Conservation (phyloP, 176 grass and related monocot species). For the Dactylis glomerata region DNA sequence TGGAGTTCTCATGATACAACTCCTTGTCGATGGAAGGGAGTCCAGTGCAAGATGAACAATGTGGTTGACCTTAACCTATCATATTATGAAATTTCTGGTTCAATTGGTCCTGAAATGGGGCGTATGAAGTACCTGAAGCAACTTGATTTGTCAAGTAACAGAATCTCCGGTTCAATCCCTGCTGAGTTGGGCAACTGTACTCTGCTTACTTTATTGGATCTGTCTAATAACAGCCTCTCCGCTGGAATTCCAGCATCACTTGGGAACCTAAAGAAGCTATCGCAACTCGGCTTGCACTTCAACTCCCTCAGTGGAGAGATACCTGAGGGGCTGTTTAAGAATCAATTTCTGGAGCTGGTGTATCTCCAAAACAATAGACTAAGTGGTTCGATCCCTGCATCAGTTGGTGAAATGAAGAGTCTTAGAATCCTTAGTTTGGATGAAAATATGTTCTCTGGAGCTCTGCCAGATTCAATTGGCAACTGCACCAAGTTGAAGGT, state of each 20-base stretch:
- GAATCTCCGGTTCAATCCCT: constrained; percentile 50
- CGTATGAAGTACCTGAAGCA: constrained; percentile 29
- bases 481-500: constrained; percentile 61
- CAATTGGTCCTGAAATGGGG: constrained; percentile 39
- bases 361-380: constrained; percentile 53
- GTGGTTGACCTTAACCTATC: constrained; percentile 45
- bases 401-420: constrained; percentile 29
- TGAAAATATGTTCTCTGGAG: constrained; percentile 47
- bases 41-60: constrained; percentile 25
- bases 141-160: constrained; percentile 36
- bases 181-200: constrained; percentile 54
- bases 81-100: constrained; percentile 24
- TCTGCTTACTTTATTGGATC: constrained; percentile 43
- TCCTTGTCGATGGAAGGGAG: constrained; percentile 58
- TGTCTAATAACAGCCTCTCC: constrained; percentile 50
- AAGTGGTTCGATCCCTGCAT: constrained; percentile 45
- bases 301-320: constrained; percentile 54
- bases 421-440: constrained; percentile 33
- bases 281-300: neutral
- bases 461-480: constrained; percentile 55
- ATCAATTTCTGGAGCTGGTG: constrained; percentile 27
- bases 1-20: constrained; percentile 46
- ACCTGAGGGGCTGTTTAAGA: constrained; percentile 51
- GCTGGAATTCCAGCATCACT: constrained; percentile 57
- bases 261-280: constrained; percentile 42